Evolutionary conservation across 140 eudicot species (phyloP).

Genomic region (Cichorium intybus): DNA sequence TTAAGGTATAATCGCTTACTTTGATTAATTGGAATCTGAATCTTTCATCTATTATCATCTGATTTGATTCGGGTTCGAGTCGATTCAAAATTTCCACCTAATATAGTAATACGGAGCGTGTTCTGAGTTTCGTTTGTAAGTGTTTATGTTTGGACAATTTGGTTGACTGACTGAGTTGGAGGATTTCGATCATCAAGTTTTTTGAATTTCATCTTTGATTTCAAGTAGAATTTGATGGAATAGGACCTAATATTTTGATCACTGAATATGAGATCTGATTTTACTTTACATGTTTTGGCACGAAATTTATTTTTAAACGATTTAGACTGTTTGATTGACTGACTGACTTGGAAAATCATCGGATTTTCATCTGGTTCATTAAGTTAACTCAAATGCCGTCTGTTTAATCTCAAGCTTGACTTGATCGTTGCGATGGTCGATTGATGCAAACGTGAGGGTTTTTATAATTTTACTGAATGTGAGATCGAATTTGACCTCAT

Average conservation of each 20-base stretch:
- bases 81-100: background rate
- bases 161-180: slow-evolving; percentile 13
- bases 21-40: background rate
- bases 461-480: background rate
- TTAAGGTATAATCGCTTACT: slow-evolving; percentile 21
- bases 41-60: background rate
- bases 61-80: background rate
- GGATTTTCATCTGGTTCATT: background rate
- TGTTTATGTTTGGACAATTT: background rate
- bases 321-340: background rate
- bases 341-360: background rate
- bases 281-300: background rate
- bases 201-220: background rate
- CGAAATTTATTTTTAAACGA: background rate
- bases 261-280: background rate
- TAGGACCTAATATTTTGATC: background rate
- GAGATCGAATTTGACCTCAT: background rate
- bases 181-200: background rate
- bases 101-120: background rate
- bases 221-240: background rate
- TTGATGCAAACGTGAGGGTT: background rate
- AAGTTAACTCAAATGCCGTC: background rate
- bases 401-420: background rate
- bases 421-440: background rate
- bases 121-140: background rate